Base-by-base conservation (phyloP, 495 filamentous ascomycete genomes). In the Aspergillus affinis region DNA sequence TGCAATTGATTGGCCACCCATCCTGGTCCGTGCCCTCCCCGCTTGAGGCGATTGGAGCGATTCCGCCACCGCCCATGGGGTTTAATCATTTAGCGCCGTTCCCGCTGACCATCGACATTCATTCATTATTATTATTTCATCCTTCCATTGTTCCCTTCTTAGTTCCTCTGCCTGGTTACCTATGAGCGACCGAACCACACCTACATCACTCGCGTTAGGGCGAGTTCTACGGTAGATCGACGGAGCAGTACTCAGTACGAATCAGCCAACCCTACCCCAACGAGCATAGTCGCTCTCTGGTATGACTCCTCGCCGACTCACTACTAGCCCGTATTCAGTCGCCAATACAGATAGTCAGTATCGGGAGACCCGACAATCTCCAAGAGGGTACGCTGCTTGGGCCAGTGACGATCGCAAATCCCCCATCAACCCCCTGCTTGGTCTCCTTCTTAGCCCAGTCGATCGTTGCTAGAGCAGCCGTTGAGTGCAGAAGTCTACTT, bases 401-500 rank as follows among this genome's bases (percentile, higher is more conserved):
- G 41, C 58, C 50, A 47, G 30, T 55, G 58, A 29, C 58, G 58
- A 51, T 50, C 58, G 18, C 36, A 18, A n/a, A 48, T 20, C 19
- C 47, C 9, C 7, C 47, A 49, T 49, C 5, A 20, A 15, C 47
- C 51, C 48, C 36, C 58, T 45, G 51, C 44, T 30, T 20, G 51
- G 50, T 30, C 21, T 45, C 46, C 46, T 12, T 36, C 19, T 17
- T 58, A 55, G 60, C 23, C 55, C 48, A 62, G 60, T 58, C 55
- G 55, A 62, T 58, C 55, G 23, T 58, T 48, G 55, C 23, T 62
- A 58, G 60, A 62, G 51, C 45, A 58, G 55, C 55, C 55, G 60
- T 58, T 21, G 60, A 48, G 58, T 60, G 60, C 55, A 62, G 60
- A 58, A 62, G 60, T 52, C 60, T 62, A 62, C 60, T 57, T 54